Percentiles rank a stretch among this genome's conserved stretches.
Conservation (phyloP, 306 rosid genomes). For the Citrullus colocynthis region DNA sequence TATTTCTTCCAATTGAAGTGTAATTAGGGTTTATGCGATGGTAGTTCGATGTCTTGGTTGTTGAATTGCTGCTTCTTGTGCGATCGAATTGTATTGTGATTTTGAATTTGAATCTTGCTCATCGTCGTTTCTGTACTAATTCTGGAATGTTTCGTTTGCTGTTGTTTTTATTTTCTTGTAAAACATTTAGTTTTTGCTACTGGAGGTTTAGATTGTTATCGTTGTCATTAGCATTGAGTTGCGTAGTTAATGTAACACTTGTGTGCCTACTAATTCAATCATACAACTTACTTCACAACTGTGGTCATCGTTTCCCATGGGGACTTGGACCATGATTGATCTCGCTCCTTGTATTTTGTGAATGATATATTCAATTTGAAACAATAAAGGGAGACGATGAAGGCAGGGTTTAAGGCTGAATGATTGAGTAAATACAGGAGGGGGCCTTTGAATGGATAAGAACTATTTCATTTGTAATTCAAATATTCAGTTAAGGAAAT, state of each 20-base stretch:
- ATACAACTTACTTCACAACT: not conserved
- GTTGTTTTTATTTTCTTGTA: not conserved
- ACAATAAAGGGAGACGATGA: not conserved
- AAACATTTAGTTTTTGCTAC: not conserved
- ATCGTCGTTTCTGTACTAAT: not conserved
- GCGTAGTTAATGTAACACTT: not conserved
- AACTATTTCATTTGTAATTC: not conserved
- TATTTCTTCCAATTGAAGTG: not conserved
- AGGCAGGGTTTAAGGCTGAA: not conserved
- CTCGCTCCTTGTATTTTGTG: not conserved
- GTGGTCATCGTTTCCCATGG: not conserved
- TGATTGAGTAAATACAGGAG: not conserved
- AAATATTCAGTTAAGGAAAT: not conserved
- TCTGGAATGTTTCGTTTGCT: not conserved
- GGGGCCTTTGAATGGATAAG: not conserved
- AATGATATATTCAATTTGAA: not conserved
- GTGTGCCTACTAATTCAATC: not conserved
- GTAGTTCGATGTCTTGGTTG: not conserved
- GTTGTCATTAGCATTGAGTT: not conserved
- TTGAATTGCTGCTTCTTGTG: not conserved
- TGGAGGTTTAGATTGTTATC: not conserved
- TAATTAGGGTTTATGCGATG: slow-evolving; percentile 35
- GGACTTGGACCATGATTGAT: not conserved
- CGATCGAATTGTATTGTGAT: not conserved
- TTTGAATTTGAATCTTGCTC: not conserved